Conservation (phyloP, 768 basidiomycete genomes). For the Termitomyces sp. region DNA sequence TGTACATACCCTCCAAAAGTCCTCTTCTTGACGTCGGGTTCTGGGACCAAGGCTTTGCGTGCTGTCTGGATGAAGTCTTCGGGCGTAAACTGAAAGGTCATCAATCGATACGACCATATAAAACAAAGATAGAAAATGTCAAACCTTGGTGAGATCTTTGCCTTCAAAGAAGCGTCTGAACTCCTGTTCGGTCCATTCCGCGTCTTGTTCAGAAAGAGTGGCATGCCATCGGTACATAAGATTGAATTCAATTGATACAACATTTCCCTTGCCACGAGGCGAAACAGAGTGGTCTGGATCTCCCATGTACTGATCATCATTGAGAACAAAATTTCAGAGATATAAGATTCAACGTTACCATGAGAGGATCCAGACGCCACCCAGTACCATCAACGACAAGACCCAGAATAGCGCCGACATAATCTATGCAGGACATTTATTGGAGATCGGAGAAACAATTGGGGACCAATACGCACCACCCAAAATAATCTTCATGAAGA, state of each 20-base stretch:
- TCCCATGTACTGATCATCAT: constrained; percentile 44
- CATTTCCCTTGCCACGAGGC: constrained; percentile 72
- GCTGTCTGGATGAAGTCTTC: constrained; percentile 39
- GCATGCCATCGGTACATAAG: constrained; percentile 67
- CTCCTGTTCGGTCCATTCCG: constrained; percentile 49
- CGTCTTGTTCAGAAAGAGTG: constrained; percentile 53
- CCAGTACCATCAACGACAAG: constrained; percentile 56
- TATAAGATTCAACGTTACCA: constrained; percentile 34
- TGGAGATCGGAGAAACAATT: not conserved
- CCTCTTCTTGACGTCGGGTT: constrained; percentile 45
- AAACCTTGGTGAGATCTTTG: constrained; percentile 40
- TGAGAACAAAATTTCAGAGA: not conserved
- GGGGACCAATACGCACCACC: constrained; percentile 33
- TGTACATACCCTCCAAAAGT: constrained; percentile 50
- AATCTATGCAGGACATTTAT: constrained; percentile 39
- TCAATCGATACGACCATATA: not conserved
- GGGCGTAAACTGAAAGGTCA: constrained; percentile 27
- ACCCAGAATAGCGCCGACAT: constrained; percentile 73
- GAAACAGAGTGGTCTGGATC: constrained; percentile 49
- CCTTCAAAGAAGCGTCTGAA: constrained; percentile 45
- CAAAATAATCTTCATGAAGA: constrained; percentile 69
- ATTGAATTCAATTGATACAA: constrained; percentile 76
- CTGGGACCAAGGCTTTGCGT: constrained; percentile 26
- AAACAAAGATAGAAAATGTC: constrained; percentile 3
- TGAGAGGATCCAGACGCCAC: constrained; percentile 72